Evolutionary conservation across 768 basidiomycete species (phyloP).

Genomic region (Strobilomyces dryophilus): DNA sequence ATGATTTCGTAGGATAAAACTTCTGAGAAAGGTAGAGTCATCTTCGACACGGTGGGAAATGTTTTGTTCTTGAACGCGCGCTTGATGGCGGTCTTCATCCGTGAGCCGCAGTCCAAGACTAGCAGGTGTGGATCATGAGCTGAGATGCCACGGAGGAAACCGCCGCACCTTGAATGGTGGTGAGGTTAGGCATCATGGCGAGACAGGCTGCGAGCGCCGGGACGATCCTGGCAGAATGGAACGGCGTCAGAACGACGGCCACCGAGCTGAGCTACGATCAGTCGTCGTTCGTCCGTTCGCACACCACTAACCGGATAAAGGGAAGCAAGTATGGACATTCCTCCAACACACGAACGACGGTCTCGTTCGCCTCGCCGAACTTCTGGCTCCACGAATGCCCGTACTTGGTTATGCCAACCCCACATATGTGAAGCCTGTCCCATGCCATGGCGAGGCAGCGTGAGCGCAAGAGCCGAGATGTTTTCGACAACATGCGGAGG

Average conservation of each 20-base stretch:
- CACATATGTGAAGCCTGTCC: slow-evolving; percentile 6
- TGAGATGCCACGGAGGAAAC: background rate
- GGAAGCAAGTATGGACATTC: no score
- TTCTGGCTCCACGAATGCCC: no score
- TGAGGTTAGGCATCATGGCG: no score
- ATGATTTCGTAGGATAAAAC: no score
- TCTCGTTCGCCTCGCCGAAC: background rate
- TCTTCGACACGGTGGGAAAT: slow-evolving; percentile 9
- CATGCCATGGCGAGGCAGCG: background rate
- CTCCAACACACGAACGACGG: no score
- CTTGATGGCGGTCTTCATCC: background rate
- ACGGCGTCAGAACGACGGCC: background rate
- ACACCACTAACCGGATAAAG: background rate
- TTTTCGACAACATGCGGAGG: no score
- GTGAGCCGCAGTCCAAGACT: slow-evolving; percentile 2
- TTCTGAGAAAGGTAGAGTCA: background rate
- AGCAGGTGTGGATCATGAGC: background rate
- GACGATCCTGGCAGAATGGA: slow-evolving; percentile 1
- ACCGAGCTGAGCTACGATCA: background rate
- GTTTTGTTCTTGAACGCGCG: slow-evolving; percentile 2
- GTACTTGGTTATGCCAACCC: background rate
- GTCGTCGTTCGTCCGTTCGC: background rate
- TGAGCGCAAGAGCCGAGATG: no score
- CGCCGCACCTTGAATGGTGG: background rate
- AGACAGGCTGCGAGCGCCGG: background rate